Conservation (phyloP, 352 stramenopile species). For the Thraustochytrium sp. region DNA sequence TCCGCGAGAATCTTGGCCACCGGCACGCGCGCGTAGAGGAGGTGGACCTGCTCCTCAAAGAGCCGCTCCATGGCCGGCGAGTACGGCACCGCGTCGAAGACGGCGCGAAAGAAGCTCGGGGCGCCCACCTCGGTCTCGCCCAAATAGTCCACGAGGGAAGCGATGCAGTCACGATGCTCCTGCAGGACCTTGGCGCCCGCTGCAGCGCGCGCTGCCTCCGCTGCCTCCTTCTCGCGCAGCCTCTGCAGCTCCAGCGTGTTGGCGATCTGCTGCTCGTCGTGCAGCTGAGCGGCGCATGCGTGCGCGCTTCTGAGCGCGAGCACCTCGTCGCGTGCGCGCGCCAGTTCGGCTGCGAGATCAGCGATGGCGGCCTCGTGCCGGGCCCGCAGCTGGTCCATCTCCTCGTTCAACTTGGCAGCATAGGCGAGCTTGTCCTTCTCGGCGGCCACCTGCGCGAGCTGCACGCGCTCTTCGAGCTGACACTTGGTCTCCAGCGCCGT, state of each 20-base stretch:
- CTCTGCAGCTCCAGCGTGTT: not conserved
- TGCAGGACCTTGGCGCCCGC: not conserved
- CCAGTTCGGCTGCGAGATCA: constrained; percentile 1
- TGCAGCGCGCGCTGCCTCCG: not conserved
- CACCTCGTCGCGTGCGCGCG: not conserved
- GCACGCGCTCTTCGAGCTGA: not conserved
- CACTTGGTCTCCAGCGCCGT: not conserved
- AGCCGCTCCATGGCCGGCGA: not conserved
- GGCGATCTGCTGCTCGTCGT: not conserved
- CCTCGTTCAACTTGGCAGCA: not conserved
- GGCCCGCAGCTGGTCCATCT: not conserved
- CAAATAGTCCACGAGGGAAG: not conserved
- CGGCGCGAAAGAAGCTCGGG: not conserved
- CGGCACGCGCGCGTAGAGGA: not conserved
- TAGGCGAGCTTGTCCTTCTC: not conserved
- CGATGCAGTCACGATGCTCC: not conserved
- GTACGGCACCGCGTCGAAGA: constrained; percentile 13
- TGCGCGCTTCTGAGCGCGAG: not conserved
- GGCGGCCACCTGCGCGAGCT: not conserved
- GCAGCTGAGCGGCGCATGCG: not conserved
- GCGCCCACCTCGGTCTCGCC: not conserved
- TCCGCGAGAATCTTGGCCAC: not conserved
- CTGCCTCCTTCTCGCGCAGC: not conserved
- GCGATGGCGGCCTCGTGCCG: not conserved
- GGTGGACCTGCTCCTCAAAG: constrained; percentile 10